Percentiles rank a stretch among this genome's conserved stretches.
Conservation (phyloP, 441 rosid genomes). For the Metrosideros polymorpha region DNA sequence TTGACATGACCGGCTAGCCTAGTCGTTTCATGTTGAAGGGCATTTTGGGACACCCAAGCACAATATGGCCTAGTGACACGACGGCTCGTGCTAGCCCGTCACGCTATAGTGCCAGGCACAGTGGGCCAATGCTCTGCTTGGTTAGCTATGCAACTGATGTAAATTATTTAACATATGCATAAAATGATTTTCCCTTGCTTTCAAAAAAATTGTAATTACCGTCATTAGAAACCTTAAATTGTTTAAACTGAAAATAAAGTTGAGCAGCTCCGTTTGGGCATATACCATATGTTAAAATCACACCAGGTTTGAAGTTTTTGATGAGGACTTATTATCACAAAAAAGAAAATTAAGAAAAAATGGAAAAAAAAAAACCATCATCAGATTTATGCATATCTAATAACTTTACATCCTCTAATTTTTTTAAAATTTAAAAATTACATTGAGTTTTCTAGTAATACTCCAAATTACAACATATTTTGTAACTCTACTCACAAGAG, state of each 20-base stretch:
- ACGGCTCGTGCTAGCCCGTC: not conserved
- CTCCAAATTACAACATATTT: not conserved
- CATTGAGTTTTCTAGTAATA: not conserved
- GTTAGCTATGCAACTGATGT: not conserved
- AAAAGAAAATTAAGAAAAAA: not conserved
- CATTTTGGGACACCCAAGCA: not conserved
- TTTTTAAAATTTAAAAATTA: not conserved
- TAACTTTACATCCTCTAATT: not conserved
- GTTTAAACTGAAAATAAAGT: no score
- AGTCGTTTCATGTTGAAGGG: not conserved
- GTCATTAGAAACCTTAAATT: not conserved
- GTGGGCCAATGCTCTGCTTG: not conserved
- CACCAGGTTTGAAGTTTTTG: no score
- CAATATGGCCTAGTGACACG: not conserved
- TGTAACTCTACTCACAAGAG: not conserved
- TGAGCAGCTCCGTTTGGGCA: no score
- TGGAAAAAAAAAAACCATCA: not conserved
- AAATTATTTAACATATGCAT: not conserved
- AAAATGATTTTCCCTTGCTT: not conserved
- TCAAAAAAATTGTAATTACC: not conserved
- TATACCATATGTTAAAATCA: no score
- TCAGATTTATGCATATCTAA: not conserved
- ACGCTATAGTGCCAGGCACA: not conserved
- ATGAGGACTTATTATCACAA: no score
- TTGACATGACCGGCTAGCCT: not conserved